These are phyloP conservation scores for Ophiostoma sp. DNA, from an alignment of 2,329 filamentous ascomycete species.

Conservation along the genomic window DNA sequence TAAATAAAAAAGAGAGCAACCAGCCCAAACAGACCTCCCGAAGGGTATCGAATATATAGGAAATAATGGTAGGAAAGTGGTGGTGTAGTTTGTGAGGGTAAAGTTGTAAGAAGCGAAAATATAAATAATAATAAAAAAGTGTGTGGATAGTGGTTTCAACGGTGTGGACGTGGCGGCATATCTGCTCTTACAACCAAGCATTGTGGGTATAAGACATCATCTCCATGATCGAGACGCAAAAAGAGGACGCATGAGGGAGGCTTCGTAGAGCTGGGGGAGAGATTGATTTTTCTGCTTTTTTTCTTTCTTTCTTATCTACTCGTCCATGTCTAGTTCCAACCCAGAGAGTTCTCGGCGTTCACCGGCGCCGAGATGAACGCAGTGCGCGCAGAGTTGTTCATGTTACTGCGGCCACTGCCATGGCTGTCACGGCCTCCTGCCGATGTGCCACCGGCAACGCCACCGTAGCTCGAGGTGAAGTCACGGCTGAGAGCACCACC, in stretches of 20 bases:
- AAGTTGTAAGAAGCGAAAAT: slow-evolving; percentile 26
- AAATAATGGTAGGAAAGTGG: slow-evolving; percentile 21
- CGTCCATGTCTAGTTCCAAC: slow-evolving; percentile 66
- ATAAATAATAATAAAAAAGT: slow-evolving; percentile 15
- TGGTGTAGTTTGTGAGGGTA: slow-evolving; percentile 15
- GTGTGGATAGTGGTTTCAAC: slow-evolving; percentile 31
- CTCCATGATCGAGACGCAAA: slow-evolving; percentile 8
- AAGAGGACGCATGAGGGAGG: slow-evolving; percentile 4
- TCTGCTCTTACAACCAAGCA: slow-evolving; percentile 16
- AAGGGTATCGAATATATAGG: slow-evolving; percentile 44
- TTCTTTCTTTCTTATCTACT: slow-evolving; percentile 1
- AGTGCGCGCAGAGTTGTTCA: slow-evolving; percentile 51
- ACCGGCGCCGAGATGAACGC: slow-evolving; percentile 80
- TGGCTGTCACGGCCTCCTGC: slow-evolving; percentile 52
- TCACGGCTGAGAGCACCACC: slow-evolving; percentile 60
- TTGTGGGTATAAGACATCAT: slow-evolving; percentile 13
- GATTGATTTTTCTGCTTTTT: slow-evolving; percentile 7
- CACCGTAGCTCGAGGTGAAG: slow-evolving; percentile 50
- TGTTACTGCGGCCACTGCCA: slow-evolving; percentile 49
- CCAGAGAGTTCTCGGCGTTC: slow-evolving; percentile 88
- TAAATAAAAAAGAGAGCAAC: slow-evolving; percentile 23
- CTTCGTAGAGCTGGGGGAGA: slow-evolving; percentile 2
- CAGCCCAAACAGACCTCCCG: slow-evolving; percentile 35
- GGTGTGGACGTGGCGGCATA: slow-evolving; percentile 31
- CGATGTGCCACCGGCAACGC: slow-evolving; percentile 39